phyloP scores from a whole-genome alignment of 176 grass and related monocot genomes.

The Avena insularis region DNA sequence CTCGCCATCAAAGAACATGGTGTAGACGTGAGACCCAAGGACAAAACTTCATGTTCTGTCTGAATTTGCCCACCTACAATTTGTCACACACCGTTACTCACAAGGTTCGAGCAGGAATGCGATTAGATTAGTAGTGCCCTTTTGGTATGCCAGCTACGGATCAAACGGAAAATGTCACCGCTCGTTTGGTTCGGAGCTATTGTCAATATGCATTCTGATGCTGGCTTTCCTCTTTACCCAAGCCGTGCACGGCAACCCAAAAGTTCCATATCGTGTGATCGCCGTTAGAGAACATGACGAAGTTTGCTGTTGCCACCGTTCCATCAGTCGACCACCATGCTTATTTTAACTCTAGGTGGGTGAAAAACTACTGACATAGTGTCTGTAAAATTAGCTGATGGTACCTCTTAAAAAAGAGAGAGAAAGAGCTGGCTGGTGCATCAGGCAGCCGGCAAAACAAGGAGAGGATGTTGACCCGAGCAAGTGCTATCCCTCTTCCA shows the following conservation, averaged over 20 bases:
- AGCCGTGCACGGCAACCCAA: constrained; percentile 43
- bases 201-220: constrained; percentile 23
- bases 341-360: constrained; percentile 22
- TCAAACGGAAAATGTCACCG: neutral
- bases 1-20: constrained; percentile 10
- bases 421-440: neutral
- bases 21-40: constrained; percentile 19
- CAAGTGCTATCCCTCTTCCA: neutral
- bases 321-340: neutral
- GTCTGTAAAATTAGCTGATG: neutral
- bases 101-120: constrained; percentile 10
- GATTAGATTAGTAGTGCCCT: constrained; percentile 31
- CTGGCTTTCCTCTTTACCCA: constrained; percentile 31
- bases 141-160: constrained; percentile 9
- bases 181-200: neutral
- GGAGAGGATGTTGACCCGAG: neutral
- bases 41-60: constrained; percentile 44
- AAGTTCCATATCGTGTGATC: constrained; percentile 41
- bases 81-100: constrained; percentile 1
- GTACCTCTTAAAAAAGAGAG: neutral
- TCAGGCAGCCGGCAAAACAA: constrained; percentile 10
- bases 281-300: constrained; percentile 33
- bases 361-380: constrained; percentile 29
- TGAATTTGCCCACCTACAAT: constrained; percentile 25
- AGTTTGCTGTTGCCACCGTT: constrained; percentile 24